phyloP scores from a whole-genome alignment of 2,329 filamentous ascomycete species.

The Neofusicoccum sp. region DNA sequence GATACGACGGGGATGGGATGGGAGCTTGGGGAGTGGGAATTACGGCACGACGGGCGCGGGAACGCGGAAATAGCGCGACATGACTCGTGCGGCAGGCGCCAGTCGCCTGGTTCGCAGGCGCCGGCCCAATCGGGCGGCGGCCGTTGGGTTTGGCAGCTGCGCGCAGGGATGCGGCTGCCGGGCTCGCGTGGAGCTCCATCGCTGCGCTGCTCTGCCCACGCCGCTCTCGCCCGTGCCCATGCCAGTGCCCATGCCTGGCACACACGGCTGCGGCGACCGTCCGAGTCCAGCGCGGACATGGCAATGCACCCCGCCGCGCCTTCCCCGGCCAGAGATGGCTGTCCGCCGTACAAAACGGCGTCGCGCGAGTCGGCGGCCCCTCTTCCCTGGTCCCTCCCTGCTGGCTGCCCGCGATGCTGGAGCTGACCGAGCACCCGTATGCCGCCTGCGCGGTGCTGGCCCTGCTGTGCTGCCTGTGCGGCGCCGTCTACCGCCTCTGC shows the following conservation, averaged over 20 bases:
- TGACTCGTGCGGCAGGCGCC: background rate
- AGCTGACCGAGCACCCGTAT: constrained; percentile 3
- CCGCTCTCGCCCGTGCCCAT: background rate
- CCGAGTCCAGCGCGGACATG: constrained; percentile 2
- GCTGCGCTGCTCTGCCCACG: background rate
- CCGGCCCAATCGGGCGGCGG: background rate
- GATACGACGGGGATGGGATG: too few species aligned
- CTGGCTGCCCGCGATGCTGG: background rate
- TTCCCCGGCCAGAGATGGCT: background rate
- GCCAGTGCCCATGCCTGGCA: background rate
- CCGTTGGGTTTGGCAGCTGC: background rate
- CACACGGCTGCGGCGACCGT: background rate
- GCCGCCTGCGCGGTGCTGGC: background rate
- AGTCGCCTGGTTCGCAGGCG: background rate
- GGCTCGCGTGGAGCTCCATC: background rate
- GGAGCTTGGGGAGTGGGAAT: too few species aligned
- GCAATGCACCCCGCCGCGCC: background rate
- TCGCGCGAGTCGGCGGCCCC: background rate
- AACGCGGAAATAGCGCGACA: too few species aligned
- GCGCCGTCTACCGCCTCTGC: constrained; percentile 22
- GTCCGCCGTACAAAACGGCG: background rate
- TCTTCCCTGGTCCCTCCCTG: background rate
- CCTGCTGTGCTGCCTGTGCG: constrained; percentile 23
- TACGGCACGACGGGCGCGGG: too few species aligned
- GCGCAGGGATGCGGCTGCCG: background rate